Conservation (phyloP, 169 alveolate species). For the Cryptosporidium ubiquitum region DNA sequence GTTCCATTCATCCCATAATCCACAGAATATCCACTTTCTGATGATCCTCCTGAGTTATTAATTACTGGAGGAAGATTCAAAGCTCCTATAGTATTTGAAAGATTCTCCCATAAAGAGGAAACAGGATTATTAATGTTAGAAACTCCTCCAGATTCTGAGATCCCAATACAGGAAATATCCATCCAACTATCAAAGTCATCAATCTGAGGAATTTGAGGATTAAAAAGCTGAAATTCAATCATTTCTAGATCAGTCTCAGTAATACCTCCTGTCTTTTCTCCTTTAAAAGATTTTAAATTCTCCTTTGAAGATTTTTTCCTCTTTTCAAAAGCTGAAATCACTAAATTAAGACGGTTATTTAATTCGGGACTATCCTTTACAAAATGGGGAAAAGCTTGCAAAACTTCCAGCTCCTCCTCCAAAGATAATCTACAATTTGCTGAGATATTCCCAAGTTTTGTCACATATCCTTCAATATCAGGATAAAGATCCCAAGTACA, state of each 20-base stretch:
- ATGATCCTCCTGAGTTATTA: too few relatives aligned
- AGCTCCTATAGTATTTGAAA: conserved; percentile 46
- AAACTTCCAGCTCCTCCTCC: conserved; percentile 80
- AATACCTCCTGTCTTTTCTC: neutral
- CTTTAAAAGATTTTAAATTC: neutral
- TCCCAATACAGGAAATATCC: conserved; percentile 49
- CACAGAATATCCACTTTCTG: neutral
- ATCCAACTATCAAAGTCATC: conserved; percentile 77
- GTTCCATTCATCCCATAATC: conserved; percentile 13
- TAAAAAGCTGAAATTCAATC: conserved; percentile 21
- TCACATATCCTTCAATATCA: conserved; percentile 74
- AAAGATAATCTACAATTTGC: conserved; percentile 80
- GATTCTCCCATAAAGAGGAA: conserved; percentile 60
- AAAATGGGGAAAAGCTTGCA: conserved; percentile 77
- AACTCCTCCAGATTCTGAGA: conserved; percentile 24
- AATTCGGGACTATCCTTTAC: conserved; percentile 75
- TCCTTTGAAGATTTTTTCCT: neutral
- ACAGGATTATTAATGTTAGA: conserved; percentile 2
- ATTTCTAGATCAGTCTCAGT: neutral
- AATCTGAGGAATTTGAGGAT: conserved; percentile 75
- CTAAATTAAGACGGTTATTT: conserved; percentile 76
- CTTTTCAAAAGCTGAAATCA: conserved; percentile 30
- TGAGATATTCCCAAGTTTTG: conserved; percentile 74
- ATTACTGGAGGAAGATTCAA: conserved; percentile 40
- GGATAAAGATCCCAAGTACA: conserved; percentile 71